Percentiles rank a stretch among this genome's conserved stretches.
Evolutionary conservation across 2,329 filamentous ascomycete genomes (phyloP).

Genomic region (Cercospora sp.): DNA sequence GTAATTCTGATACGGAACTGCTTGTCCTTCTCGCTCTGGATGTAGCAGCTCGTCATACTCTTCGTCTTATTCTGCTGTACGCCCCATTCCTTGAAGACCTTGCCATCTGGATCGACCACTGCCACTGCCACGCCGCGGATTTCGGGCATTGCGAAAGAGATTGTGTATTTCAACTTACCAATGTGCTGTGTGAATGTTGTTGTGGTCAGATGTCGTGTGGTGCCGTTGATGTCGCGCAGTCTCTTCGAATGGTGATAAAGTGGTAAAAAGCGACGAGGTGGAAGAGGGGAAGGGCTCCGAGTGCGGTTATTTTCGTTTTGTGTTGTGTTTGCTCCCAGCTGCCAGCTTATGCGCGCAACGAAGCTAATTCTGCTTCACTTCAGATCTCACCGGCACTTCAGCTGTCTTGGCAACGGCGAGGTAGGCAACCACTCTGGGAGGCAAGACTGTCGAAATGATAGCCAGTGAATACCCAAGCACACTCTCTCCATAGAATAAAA

Average conservation of each 20-base stretch:
- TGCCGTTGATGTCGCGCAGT: no score
- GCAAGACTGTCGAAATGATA: neutral
- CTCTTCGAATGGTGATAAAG: neutral
- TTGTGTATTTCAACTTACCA: neutral
- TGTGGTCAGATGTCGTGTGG: no score
- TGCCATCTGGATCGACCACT: conserved; percentile 8
- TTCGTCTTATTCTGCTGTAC: neutral
- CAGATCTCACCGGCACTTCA: neutral
- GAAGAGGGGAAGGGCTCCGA: neutral
- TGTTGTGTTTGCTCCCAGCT: neutral
- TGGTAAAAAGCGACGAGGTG: neutral
- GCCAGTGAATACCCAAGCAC: neutral
- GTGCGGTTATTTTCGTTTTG: neutral
- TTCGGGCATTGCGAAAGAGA: neutral
- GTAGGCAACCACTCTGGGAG: neutral
- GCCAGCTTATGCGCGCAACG: neutral
- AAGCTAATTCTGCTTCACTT: conserved; percentile 1
- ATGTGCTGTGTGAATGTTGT: neutral
- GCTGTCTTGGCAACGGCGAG: neutral
- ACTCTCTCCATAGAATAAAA: neutral
- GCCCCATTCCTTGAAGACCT: conserved; percentile 14
- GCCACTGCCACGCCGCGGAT: conserved; percentile 7
- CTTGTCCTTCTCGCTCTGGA: conserved; percentile 18
- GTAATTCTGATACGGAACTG: conserved; percentile 19
- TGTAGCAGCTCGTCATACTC: conserved; percentile 12